Percentiles rank a stretch among this genome's conserved stretches.
These are phyloP conservation scores for Aspergillus nanangensis DNA, from an alignment of 495 filamentous ascomycete species.

Conservation along the genomic window DNA sequence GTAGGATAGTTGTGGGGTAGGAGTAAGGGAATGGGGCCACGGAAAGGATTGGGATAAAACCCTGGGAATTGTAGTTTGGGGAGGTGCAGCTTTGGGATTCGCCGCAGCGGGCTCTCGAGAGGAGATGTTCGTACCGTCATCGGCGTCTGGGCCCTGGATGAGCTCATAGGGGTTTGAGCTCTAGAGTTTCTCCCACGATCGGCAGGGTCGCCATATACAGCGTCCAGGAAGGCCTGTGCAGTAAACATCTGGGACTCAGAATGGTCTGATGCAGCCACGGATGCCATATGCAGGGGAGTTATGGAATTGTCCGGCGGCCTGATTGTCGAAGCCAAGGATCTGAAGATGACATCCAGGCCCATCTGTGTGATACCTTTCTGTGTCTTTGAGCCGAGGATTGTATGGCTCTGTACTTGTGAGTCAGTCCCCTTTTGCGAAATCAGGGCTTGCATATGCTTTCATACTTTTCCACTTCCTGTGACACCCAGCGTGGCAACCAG, in stretches of 20 bases:
- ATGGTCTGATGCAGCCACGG: slow-evolving; percentile 68
- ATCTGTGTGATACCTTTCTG: slow-evolving; percentile 91
- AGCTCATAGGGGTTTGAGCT: slow-evolving; percentile 76
- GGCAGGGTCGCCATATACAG: slow-evolving; percentile 62
- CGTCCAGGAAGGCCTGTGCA: slow-evolving; percentile 75
- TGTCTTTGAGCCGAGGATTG: slow-evolving; percentile 84
- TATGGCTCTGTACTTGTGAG: slow-evolving; percentile 69
- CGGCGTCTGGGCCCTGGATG: slow-evolving; percentile 43
- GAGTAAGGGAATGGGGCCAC: not conserved
- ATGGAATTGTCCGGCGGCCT: slow-evolving; percentile 55
- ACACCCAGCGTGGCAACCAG: slow-evolving; percentile 89
- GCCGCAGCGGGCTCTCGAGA: slow-evolving; percentile 21
- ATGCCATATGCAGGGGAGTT: slow-evolving; percentile 58
- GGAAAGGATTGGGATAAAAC: slow-evolving; percentile 12
- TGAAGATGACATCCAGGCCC: slow-evolving; percentile 83
- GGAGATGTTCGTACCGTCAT: slow-evolving; percentile 36
- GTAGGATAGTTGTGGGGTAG: not conserved
- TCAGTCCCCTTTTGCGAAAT: slow-evolving; percentile 11
- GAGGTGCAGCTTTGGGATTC: slow-evolving; percentile 19
- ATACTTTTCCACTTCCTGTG: slow-evolving; percentile 92
- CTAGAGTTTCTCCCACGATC: slow-evolving; percentile 61
- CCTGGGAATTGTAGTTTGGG: slow-evolving; percentile 15
- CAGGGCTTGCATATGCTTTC: slow-evolving; percentile 10
- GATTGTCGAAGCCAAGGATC: slow-evolving; percentile 63
- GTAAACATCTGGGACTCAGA: slow-evolving; percentile 81